Evolutionary conservation across 2,329 filamentous ascomycete genomes (phyloP).

Genomic region (Neonectria faginata): DNA sequence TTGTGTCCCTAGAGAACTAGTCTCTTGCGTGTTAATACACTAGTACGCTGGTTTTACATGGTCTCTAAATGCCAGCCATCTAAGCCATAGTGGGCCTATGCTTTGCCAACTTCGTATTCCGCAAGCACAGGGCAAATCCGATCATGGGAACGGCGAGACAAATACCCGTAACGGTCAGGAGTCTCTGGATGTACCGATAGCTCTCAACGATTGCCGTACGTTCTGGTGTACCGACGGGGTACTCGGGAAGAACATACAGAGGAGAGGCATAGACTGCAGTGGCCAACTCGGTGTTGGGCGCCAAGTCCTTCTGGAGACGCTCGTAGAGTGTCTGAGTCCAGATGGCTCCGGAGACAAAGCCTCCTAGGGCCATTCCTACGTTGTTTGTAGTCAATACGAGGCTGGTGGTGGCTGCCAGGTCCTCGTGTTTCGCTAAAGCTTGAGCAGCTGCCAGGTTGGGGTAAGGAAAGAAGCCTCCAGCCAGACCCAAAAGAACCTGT

Average conservation of each 20-base stretch:
- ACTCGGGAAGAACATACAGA: conserved; percentile 48
- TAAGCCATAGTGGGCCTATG: not conserved
- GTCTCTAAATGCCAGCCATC: no score
- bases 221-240: conserved; percentile 57
- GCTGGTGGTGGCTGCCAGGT: conserved; percentile 53
- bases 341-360: conserved; percentile 54
- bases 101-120: conserved; percentile 46
- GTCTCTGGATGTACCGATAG: conserved; percentile 58
- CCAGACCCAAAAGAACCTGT: conserved; percentile 68
- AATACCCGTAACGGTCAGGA: conserved; percentile 59
- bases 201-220: conserved; percentile 57
- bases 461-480: conserved; percentile 66
- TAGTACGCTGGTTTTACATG: no score
- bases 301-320: conserved; percentile 47
- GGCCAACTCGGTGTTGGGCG: conserved; percentile 50
- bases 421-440: conserved; percentile 51
- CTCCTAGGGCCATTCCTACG: conserved; percentile 55
- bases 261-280: conserved; percentile 52
- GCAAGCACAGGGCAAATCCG: conserved; percentile 54
- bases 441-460: conserved; percentile 55
- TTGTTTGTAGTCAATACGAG: conserved; percentile 56
- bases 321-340: conserved; percentile 56
- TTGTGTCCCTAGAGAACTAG: conserved; percentile 23
- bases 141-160: conserved; percentile 60
- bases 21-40: no score